A percentile compares a stretch with the other conserved stretches of the same genome.
Conservation (phyloP, 495 filamentous ascomycete species). For the Penicillium subrubescens region DNA sequence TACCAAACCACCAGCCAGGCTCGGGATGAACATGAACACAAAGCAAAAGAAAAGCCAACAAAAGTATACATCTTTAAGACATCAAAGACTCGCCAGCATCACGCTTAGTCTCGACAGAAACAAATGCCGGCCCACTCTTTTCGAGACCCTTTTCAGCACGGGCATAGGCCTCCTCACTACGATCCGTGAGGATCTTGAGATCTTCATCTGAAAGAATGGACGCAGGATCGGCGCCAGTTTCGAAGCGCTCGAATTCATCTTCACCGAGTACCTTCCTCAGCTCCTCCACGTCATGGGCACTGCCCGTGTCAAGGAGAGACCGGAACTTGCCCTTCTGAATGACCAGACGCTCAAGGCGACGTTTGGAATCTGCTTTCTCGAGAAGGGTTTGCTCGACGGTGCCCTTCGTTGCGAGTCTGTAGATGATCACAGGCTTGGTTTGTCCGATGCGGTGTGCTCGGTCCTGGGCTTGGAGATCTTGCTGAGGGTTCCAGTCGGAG, state of each 20-base stretch:
- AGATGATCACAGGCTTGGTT: constrained; percentile 89
- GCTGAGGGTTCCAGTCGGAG: constrained; percentile 96
- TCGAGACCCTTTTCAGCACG: constrained; percentile 72
- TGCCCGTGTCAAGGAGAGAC: constrained; percentile 49
- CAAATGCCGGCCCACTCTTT: constrained; percentile 43
- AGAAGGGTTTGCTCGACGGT: constrained; percentile 91
- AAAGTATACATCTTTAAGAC: constrained; percentile 21
- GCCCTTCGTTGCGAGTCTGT: constrained; percentile 87
- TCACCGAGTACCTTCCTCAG: constrained; percentile 49
- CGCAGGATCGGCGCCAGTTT: constrained; percentile 51
- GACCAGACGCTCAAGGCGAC: constrained; percentile 90
- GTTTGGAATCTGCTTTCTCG: constrained; percentile 86
- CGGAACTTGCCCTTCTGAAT: constrained; percentile 87
- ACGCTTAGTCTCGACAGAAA: constrained; percentile 46
- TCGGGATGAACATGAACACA: neutral
- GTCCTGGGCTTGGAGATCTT: constrained; percentile 95
- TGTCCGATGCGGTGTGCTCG: constrained; percentile 94
- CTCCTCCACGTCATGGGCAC: constrained; percentile 44
- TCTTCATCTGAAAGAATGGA: constrained; percentile 76
- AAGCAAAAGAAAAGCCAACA: constrained; percentile 2
- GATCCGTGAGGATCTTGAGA: constrained; percentile 76
- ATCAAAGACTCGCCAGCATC: constrained; percentile 36
- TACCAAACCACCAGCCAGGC: neutral
- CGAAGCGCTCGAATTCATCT: constrained; percentile 59
- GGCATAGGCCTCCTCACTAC: constrained; percentile 82